Evolutionary conservation across 805 yeast genomes (phyloP), one percentile per base, ranked within the genome.

Genomic region (Metschnikowia henanensis): DNA sequence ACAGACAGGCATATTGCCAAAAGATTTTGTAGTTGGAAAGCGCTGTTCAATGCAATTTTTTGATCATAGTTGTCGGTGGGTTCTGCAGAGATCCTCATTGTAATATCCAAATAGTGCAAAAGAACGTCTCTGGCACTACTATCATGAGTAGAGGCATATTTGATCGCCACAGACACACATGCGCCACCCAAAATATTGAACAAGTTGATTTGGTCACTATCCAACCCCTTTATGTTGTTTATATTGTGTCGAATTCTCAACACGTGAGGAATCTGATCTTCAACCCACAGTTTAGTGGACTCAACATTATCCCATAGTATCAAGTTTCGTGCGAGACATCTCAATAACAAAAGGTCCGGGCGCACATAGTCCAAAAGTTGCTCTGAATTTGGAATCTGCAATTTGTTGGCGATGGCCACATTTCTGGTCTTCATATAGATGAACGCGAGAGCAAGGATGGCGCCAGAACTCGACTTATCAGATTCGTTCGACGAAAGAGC

Each of bases 111-210:
- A 52, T 73, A 81, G 38, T 68, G 62, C 13, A 87, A 45, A 6
- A 89, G 54, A 0, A 83, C 75, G 22, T 74, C 70, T 37, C 86
- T 73, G 1, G 85, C 88, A 1, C 52, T 59, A 2, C 46, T 32
- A 54, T 84, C 70, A 20, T 78, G 79, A 0, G 86, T 73, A 0
- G 96, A 91, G 0, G 96, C 95, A 66, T 70, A 81, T 53, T 77
- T 80, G 23, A 94, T 65, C 0, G 92, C 94, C 48, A 91, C 72
- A 0, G 96, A 76, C 39, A 88, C 58, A 42, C 92, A 77, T 0
- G 80, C 64, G 0, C 98, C 99, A 2, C 87, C 86, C 3, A 89
- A 57, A 26, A 84, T 75, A 57, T 84, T 81, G 53, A 79, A 78
- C 52, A 75, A 76, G 3, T 82, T 77, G 35, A 88, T 60, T 46